These are phyloP conservation scores for Candida koratica DNA, from an alignment of 805 yeast genomes.

Conservation along the genomic window DNA sequence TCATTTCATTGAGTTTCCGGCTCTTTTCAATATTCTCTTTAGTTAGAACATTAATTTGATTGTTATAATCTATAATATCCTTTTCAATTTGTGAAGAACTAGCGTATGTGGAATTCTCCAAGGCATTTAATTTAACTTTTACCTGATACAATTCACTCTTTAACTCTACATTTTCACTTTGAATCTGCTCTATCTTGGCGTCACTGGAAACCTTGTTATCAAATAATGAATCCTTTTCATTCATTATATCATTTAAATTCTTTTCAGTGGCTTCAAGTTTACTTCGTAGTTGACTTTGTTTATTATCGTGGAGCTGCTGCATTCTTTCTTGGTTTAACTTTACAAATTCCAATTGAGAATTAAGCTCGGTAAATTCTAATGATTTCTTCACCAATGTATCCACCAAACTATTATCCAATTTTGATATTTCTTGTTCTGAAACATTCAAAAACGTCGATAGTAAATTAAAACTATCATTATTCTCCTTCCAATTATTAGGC, in stretches of 20 bases:
- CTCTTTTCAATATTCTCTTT: slow-evolving; percentile 34
- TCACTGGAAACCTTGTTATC: slow-evolving; percentile 18
- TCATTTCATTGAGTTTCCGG: slow-evolving; percentile 31
- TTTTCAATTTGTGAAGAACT: slow-evolving; percentile 18
- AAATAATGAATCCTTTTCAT: slow-evolving; percentile 21
- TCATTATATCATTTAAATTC: slow-evolving; percentile 19
- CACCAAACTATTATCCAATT: slow-evolving; percentile 16
- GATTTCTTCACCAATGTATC: slow-evolving; percentile 24
- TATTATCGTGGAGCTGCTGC: slow-evolving; percentile 24
- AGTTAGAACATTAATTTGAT: slow-evolving; percentile 26
- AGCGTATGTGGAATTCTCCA: slow-evolving; percentile 10
- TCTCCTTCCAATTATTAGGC: neutral
- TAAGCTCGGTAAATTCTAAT: slow-evolving; percentile 25
- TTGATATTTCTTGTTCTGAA: slow-evolving; percentile 17
- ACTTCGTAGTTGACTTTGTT: slow-evolving; percentile 20
- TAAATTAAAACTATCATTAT: slow-evolving; percentile 9
- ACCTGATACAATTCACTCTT: slow-evolving; percentile 17
- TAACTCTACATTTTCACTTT: slow-evolving; percentile 15
- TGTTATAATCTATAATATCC: slow-evolving; percentile 26
- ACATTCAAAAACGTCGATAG: slow-evolving; percentile 27
- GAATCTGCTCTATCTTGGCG: slow-evolving; percentile 14
- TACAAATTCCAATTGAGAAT: slow-evolving; percentile 28
- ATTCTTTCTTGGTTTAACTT: slow-evolving; percentile 35
- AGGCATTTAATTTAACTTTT: slow-evolving; percentile 15
- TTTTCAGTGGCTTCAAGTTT: slow-evolving; percentile 20